These are phyloP conservation scores for Paraphaeosphaeria minitans DNA, from an alignment of 2,329 filamentous ascomycete species.

Conservation along the genomic window DNA sequence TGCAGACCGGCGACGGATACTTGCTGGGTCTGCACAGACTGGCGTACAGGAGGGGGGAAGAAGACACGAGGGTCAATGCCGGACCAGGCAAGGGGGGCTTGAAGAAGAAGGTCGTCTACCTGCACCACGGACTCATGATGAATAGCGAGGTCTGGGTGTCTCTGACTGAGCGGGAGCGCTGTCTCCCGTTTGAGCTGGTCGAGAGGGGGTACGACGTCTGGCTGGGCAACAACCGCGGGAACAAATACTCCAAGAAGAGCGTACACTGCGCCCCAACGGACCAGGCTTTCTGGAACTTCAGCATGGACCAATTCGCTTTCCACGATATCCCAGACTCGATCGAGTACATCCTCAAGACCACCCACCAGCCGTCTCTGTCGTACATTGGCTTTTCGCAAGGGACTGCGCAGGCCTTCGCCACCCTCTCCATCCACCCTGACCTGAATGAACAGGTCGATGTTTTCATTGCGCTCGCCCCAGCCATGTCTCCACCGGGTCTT, in stretches of 20 bases:
- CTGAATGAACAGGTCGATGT: constrained; percentile 94
- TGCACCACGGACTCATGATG: constrained; percentile 97
- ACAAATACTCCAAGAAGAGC: constrained; percentile 98
- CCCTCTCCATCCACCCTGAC: constrained; percentile 86
- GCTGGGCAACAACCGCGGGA: constrained; percentile 96
- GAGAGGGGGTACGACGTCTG: constrained; percentile 95
- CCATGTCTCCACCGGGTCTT: constrained; percentile 92
- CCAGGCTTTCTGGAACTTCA: constrained; percentile 91
- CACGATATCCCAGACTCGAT: constrained; percentile 97
- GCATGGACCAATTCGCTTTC: constrained; percentile 97
- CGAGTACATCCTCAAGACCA: constrained; percentile 84
- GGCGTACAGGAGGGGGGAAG: constrained; percentile 81
- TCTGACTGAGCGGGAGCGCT: constrained; percentile 82
- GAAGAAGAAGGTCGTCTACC: constrained; percentile 85
- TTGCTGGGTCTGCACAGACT: constrained; percentile 87
- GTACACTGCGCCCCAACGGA: constrained; percentile 75
- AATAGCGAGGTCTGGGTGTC: constrained; percentile 99
- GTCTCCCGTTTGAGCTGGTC: constrained; percentile 85
- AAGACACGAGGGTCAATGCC: constrained; percentile 76
- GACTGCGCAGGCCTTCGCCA: constrained; percentile 94
- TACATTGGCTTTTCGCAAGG: constrained; percentile 98
- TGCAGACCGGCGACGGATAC: constrained; percentile 93
- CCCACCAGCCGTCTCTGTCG: constrained; percentile 80
- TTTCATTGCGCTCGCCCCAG: constrained; percentile 93
- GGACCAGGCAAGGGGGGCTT: constrained; percentile 61